Conservation (phyloP, 768 basidiomycete genomes). For the Collybiopsis confluens region DNA sequence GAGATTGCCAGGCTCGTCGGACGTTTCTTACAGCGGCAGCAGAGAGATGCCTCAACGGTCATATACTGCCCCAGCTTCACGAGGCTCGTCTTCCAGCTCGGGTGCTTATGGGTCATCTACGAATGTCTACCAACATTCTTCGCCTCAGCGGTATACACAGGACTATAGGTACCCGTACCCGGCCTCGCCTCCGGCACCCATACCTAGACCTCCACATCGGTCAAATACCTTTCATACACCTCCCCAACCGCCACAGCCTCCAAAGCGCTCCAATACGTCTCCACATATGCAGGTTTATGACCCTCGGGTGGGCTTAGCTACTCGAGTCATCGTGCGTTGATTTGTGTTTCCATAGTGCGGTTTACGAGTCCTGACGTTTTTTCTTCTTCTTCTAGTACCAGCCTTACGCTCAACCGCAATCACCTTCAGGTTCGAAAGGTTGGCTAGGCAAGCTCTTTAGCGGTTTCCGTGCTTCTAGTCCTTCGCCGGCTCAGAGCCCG, state of each 20-base stretch:
- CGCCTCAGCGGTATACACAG: neutral
- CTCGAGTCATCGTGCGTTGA: neutral
- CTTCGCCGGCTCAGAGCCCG: neutral
- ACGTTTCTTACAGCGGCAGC: neutral
- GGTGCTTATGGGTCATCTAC: neutral
- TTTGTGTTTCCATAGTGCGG: no score
- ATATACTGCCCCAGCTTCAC: neutral
- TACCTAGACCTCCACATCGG: conserved; percentile 1
- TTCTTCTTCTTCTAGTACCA: neutral
- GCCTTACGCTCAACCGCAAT: neutral
- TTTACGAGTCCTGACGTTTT: no score
- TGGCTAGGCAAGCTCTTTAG: conserved; percentile 5
- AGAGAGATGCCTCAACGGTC: neutral
- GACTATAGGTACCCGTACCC: neutral
- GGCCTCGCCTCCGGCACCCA: neutral
- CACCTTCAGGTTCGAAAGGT: conserved; percentile 1
- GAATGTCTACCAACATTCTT: neutral
- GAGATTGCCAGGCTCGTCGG: neutral
- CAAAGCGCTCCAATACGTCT: neutral
- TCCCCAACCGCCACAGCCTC: neutral
- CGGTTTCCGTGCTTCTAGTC: conserved; percentile 1
- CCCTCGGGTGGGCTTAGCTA: neutral
- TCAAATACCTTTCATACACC: neutral
- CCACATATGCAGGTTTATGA: neutral
- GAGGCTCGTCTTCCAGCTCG: neutral